phyloP scores from a whole-genome alignment of 1,284 basidiomycete species.

The Thelephora terrestris region DNA sequence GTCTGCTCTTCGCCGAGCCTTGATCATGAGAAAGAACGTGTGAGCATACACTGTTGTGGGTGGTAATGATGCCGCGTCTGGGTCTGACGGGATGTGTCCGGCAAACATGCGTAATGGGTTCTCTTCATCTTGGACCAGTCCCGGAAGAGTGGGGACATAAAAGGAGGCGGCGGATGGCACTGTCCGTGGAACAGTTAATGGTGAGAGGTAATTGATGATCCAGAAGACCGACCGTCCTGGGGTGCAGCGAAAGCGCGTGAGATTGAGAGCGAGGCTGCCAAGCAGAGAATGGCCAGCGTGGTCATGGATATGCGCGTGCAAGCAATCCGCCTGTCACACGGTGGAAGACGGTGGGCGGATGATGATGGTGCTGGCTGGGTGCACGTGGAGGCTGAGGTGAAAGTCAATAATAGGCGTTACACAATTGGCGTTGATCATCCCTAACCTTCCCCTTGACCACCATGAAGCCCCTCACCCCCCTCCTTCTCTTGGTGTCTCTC shows the following conservation, averaged over 20 bases:
- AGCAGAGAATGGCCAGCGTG: not conserved
- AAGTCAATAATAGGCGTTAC: too few species aligned
- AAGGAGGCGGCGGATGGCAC: slow-evolving; percentile 77
- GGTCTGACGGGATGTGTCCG: slow-evolving; percentile 75
- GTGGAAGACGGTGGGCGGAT: not conserved
- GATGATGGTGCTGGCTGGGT: not conserved
- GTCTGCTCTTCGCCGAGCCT: slow-evolving; percentile 81
- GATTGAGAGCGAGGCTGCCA: slow-evolving; percentile 8
- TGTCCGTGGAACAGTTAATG: slow-evolving; percentile 15
- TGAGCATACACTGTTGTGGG: slow-evolving; percentile 61
- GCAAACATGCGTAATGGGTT: slow-evolving; percentile 74
- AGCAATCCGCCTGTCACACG: not conserved
- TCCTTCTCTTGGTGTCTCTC: slow-evolving; percentile 8
- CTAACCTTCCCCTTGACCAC: slow-evolving; percentile 15
- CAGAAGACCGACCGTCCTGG: slow-evolving; percentile 31
- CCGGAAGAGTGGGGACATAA: slow-evolving; percentile 71
- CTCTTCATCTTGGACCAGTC: slow-evolving; percentile 57
- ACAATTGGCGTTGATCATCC: too few species aligned
- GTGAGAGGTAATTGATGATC: not conserved
- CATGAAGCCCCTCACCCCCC: slow-evolving; percentile 40
- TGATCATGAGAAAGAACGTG: slow-evolving; percentile 85
- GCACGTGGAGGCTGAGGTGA: too few species aligned
- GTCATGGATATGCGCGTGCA: not conserved
- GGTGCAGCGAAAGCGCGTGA: slow-evolving; percentile 25
- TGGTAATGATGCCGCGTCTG: slow-evolving; percentile 39